phyloP scores from a whole-genome alignment of 1,139 yeast species.

The Hyphopichia fennica region DNA sequence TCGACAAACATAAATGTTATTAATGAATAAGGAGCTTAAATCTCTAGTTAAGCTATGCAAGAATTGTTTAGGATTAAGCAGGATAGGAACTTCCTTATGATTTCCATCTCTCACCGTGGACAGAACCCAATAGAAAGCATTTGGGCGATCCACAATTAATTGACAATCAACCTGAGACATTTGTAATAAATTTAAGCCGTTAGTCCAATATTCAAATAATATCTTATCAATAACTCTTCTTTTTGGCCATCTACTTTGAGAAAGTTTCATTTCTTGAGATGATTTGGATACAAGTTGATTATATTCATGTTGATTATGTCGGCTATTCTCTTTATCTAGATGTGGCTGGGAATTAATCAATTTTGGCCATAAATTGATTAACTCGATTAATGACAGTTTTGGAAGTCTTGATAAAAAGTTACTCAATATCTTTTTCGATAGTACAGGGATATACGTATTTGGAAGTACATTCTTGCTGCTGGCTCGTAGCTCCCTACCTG shows the following conservation, averaged over 20 bases:
- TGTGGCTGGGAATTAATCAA: slow-evolving; percentile 40
- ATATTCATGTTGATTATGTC: slow-evolving; percentile 22
- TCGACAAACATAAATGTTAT: slow-evolving; percentile 65
- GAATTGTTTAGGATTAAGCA: slow-evolving; percentile 46
- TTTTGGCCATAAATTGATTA: slow-evolving; percentile 37
- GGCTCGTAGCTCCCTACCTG: background rate
- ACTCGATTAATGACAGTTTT: slow-evolving; percentile 34
- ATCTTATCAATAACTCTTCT: slow-evolving; percentile 50
- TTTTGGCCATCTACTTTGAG: slow-evolving; percentile 29
- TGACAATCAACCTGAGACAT: slow-evolving; percentile 74
- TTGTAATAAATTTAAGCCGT: slow-evolving; percentile 68
- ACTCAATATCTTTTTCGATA: slow-evolving; percentile 21
- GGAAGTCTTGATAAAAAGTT: slow-evolving; percentile 31
- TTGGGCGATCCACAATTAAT: slow-evolving; percentile 57
- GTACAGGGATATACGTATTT: slow-evolving; percentile 40
- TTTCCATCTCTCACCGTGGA: slow-evolving; percentile 50
- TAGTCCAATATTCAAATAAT: slow-evolving; percentile 56
- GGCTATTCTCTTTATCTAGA: slow-evolving; percentile 13
- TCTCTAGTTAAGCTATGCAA: slow-evolving; percentile 47
- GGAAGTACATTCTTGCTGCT: slow-evolving; percentile 31
- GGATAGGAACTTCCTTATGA: slow-evolving; percentile 33
- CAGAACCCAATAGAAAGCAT: slow-evolving; percentile 54
- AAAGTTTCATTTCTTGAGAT: slow-evolving; percentile 14
- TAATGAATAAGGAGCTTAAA: slow-evolving; percentile 49
- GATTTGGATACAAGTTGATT: slow-evolving; percentile 22